Base-by-base conservation (phyloP, 2,329 filamentous ascomycete species). In the Aspergillus aculeatus region DNA sequence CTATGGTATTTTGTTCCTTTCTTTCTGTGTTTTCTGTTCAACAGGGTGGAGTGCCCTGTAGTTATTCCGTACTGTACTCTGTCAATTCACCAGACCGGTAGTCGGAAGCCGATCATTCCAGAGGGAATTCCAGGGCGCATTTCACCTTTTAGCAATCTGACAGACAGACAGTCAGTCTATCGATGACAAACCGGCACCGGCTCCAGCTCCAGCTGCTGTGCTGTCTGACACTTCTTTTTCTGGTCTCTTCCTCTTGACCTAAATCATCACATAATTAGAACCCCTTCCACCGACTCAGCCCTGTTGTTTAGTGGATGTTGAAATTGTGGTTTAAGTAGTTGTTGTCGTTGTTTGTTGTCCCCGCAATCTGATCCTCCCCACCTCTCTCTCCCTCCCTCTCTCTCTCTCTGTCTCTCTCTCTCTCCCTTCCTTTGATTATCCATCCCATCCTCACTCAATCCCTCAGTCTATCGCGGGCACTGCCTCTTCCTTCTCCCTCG, bases 401-500 rank as follows among this genome's bases (percentile, higher is more conserved):
- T 54, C n/a, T 59, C 54, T 23, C 47, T 63, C 57, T 59, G 55
- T 51, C 48, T 56, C 44, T 53, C 51, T 56, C 19, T n/a, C 19
- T n/a, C 12, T 4, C 21, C 5, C 14, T 44, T 14, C 21, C 24
- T 50, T 49, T 26, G 24, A 23, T 49, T 26, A 23, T 49, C 48
- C 7, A 50, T 50, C 48, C 6, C 47, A 14, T 19, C 11, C 23
- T 24, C 48, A 29, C 48, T 50, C 23, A 50, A 32, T 26, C 47
- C 4, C 23, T 24, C 48, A n/a, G 24, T 50, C 23, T 53, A 44
- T 26, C 50, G 63, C 63, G 54, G 55, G 58, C 55, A 62, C 60
- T 58, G 55, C 54, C 57, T 61, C 63, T 58, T 64, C 50, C 41
- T 50, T 56, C 48, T 14, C 61, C 49, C 24, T 55, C 58, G 51